Evolutionary conservation across 2,329 filamentous ascomycete species (phyloP).

Genomic region (Cladophialophora carrionii): DNA sequence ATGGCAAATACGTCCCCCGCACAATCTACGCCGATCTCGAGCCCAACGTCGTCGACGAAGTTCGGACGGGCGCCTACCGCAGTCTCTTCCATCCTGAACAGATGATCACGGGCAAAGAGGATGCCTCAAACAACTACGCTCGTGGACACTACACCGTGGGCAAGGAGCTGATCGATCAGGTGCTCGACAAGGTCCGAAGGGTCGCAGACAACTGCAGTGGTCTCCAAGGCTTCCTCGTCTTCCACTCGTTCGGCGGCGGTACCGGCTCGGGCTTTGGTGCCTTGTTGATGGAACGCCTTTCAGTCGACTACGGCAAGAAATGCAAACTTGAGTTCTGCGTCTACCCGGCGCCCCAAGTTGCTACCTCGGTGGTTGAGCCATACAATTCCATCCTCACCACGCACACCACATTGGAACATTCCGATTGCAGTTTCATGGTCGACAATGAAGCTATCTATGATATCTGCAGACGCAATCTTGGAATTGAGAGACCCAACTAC

Average conservation of each 20-base stretch:
- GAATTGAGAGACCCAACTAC: slow-evolving; percentile 95
- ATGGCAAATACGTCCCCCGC: slow-evolving; percentile 98
- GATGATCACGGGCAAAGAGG: slow-evolving; percentile 99
- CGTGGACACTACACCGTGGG: slow-evolving; percentile 99
- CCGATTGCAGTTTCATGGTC: slow-evolving; percentile 99
- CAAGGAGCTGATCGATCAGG: slow-evolving; percentile 98
- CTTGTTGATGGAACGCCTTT: slow-evolving; percentile 94
- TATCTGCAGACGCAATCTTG: slow-evolving; percentile 97
- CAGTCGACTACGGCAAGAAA: slow-evolving; percentile 99
- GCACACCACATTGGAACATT: slow-evolving; percentile 98
- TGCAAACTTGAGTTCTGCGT: slow-evolving; percentile 99
- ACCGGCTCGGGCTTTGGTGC: slow-evolving; percentile 98
- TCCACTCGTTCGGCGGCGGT: slow-evolving; percentile 99
- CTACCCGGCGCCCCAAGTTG: slow-evolving; percentile 95
- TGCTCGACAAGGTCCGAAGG: slow-evolving; percentile 95
- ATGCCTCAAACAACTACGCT: slow-evolving; percentile 99
- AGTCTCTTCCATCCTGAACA: slow-evolving; percentile 98
- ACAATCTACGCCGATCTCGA: slow-evolving; percentile 99
- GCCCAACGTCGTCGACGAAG: slow-evolving; percentile 98
- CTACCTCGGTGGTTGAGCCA: slow-evolving; percentile 96
- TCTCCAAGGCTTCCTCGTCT: slow-evolving; percentile 98
- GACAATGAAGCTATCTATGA: slow-evolving; percentile 99
- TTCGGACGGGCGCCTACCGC: slow-evolving; percentile 95
- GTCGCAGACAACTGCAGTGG: slow-evolving; percentile 97
- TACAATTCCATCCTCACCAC: slow-evolving; percentile 99